phyloP scores from a whole-genome alignment of 2,329 filamentous ascomycete species.

The Colletotrichum gigasporum region DNA sequence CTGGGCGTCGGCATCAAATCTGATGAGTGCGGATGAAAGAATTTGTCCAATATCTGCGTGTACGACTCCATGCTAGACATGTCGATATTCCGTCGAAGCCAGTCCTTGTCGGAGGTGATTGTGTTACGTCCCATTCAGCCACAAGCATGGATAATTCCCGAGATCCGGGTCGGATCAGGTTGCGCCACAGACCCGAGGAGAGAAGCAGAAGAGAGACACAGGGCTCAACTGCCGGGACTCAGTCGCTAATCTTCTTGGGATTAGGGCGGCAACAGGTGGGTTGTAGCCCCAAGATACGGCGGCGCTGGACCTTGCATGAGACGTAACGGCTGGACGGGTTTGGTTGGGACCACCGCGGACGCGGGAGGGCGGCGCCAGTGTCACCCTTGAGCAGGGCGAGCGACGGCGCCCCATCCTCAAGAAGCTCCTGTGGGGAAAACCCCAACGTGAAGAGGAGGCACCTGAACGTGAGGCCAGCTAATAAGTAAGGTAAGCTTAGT shows the following conservation, averaged over 20 bases:
- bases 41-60: too few relatives aligned
- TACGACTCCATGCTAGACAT: too few relatives aligned
- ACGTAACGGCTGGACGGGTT: constrained; percentile 17
- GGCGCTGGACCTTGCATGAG: constrained; percentile 12
- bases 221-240: constrained; percentile 16
- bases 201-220: neutral
- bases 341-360: constrained; percentile 1
- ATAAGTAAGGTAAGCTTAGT: neutral
- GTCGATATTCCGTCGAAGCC: too few relatives aligned
- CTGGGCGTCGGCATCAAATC: neutral
- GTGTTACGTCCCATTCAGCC: constrained; percentile 19
- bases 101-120: too few relatives aligned
- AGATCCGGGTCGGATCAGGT: constrained; percentile 2
- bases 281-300: constrained; percentile 2
- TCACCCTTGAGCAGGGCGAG: constrained; percentile 14
- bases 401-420: constrained; percentile 14
- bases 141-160: constrained; percentile 20
- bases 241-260: constrained; percentile 12
- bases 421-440: constrained; percentile 21
- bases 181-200: constrained; percentile 16
- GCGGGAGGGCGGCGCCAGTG: constrained; percentile 26
- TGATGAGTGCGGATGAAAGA: too few relatives aligned
- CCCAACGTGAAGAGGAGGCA: neutral
- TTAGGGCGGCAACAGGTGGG: constrained; percentile 8
- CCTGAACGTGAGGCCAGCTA: constrained; percentile 1